phyloP scores from a whole-genome alignment of 2,329 filamentous ascomycete genomes.

The Hymenoscyphus occultus region DNA sequence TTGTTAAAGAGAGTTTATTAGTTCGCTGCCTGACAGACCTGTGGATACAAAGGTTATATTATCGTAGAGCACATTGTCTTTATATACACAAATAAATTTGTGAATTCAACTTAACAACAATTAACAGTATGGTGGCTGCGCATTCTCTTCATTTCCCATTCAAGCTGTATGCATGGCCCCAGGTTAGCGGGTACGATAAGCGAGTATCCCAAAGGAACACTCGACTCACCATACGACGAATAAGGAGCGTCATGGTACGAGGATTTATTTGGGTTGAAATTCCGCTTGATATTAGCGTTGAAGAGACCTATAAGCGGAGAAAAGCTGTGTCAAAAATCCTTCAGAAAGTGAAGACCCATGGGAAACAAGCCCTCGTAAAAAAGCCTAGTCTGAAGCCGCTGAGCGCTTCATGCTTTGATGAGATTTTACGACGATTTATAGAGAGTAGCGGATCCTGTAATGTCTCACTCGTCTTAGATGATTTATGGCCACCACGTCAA shows the following conservation, averaged over 20 bases:
- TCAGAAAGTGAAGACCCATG: neutral
- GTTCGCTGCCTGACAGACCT: neutral
- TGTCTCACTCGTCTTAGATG: neutral
- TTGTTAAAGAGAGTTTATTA: neutral
- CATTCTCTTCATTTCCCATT: neutral
- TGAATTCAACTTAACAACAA: neutral
- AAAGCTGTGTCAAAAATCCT: neutral
- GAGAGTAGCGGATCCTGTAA: neutral
- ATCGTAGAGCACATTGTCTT: neutral
- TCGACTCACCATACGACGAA: neutral
- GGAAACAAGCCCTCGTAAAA: neutral
- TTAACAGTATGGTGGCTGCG: neutral
- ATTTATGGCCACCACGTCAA: neutral
- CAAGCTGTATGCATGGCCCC: neutral
- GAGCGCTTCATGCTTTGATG: neutral
- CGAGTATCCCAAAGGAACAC: conserved; percentile 2
- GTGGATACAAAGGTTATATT: neutral
- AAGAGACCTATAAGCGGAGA: neutral
- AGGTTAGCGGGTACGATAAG: conserved; percentile 5
- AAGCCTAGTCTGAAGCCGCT: neutral
- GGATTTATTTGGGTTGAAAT: neutral
- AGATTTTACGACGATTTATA: neutral
- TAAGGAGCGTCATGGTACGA: neutral
- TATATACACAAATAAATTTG: neutral
- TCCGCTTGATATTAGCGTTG: neutral